phyloP scores from a whole-genome alignment of 257 asterid species.

The Solanum paucissectum region DNA sequence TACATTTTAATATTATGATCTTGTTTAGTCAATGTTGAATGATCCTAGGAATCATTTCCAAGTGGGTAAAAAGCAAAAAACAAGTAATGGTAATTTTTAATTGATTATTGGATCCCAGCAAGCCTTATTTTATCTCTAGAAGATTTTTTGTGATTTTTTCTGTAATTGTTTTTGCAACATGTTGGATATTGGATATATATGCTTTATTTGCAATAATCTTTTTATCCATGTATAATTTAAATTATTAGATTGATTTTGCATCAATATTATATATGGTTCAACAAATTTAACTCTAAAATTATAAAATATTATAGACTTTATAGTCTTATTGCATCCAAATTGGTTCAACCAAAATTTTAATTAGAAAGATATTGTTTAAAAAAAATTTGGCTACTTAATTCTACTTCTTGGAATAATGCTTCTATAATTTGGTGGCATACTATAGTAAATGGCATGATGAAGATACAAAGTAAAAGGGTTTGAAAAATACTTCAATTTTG shows the following conservation, averaged over 20 bases:
- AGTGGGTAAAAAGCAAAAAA: not conserved
- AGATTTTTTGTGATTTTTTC: not conserved
- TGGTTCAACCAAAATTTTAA: not conserved
- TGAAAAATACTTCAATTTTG: too few relatives aligned
- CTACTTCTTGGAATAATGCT: not conserved
- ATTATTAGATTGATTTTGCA: not conserved
- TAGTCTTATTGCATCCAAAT: not conserved
- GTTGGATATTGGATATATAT: not conserved
- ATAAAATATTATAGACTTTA: not conserved
- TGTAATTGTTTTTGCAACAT: not conserved
- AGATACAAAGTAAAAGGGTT: not conserved
- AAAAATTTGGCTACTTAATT: not conserved
- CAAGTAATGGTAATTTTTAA: not conserved
- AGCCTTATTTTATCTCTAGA: not conserved
- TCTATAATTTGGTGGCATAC: not conserved
- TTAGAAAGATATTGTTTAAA: not conserved
- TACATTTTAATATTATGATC: not conserved
- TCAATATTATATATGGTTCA: not conserved
- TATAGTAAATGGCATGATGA: not conserved
- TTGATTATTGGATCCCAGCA: not conserved
- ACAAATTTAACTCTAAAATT: not conserved
- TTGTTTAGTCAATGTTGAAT: not conserved
- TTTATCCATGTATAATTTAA: not conserved
- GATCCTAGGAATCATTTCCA: not conserved
- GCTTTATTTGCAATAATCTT: not conserved